Evolutionary conservation across 495 filamentous ascomycete species (phyloP).

Genomic region (Xylaria telfairii): DNA sequence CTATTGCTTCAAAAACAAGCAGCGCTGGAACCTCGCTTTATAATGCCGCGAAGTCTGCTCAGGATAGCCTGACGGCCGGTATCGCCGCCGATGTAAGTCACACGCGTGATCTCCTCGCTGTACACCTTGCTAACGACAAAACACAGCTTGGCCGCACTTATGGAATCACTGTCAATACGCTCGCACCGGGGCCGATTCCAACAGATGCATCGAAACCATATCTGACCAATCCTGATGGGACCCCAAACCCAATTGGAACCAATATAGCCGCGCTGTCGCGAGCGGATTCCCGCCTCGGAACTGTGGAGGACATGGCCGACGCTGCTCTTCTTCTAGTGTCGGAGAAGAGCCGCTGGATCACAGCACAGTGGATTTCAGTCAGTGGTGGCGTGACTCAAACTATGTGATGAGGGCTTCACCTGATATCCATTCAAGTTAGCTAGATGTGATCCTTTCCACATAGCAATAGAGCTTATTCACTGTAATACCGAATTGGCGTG

Average conservation of each 20-base stretch:
- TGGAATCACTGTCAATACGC: conserved; percentile 49
- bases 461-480: not conserved
- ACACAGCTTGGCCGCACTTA: conserved; percentile 41
- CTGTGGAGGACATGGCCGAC: conserved; percentile 51
- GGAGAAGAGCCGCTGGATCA: conserved; percentile 59
- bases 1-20: conserved; percentile 43
- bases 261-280: conserved; percentile 15
- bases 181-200: conserved; percentile 41
- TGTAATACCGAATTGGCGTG: not conserved
- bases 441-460: not conserved
- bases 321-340: conserved; percentile 51
- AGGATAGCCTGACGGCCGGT: conserved; percentile 37
- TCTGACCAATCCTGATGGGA: conserved; percentile 10
- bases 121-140: not conserved
- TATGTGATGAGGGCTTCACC: not conserved
- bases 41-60: conserved; percentile 41
- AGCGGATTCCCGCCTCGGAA: conserved; percentile 37
- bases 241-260: not conserved
- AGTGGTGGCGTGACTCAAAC: conserved; percentile 48
- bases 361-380: conserved; percentile 54
- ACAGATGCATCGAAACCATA: conserved; percentile 36
- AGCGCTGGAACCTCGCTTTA: conserved; percentile 29
- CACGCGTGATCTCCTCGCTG: not conserved
- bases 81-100: conserved; percentile 38
- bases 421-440: not conserved